These are phyloP conservation scores for Hippophae tibetana DNA, from an alignment of 306 rosid species.

Conservation along the genomic window DNA sequence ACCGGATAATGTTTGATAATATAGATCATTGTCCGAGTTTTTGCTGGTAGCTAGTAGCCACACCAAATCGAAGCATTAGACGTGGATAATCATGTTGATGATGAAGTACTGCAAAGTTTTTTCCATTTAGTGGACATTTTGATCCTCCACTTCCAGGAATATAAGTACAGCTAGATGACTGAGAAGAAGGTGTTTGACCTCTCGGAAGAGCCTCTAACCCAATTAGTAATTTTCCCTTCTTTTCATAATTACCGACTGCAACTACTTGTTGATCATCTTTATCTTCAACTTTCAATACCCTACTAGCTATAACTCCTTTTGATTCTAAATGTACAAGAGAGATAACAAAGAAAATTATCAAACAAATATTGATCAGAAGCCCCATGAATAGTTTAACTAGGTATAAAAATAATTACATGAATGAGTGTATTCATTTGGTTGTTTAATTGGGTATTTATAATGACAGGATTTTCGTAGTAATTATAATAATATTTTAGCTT, in stretches of 20 bases:
- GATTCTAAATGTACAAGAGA: constrained; percentile 29
- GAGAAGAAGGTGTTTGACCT: constrained; percentile 46
- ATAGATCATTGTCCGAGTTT: too few species aligned
- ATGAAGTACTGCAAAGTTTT: constrained; percentile 16
- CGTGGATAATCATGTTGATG: constrained; percentile 23
- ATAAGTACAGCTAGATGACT: constrained; percentile 60
- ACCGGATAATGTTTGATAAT: too few species aligned
- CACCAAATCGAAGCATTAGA: constrained; percentile 23
- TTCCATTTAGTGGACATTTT: constrained; percentile 40
- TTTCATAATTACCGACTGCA: neutral
- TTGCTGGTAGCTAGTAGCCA: constrained; percentile 16
- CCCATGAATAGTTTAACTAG: constrained; percentile 20
- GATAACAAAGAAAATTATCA: constrained; percentile 35
- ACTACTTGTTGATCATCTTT: neutral
- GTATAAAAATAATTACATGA: too few species aligned
- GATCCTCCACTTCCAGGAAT: constrained; percentile 57
- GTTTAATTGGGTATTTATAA: too few species aligned
- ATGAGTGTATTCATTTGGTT: too few species aligned
- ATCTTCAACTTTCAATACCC: constrained; percentile 20
- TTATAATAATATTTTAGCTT: too few species aligned
- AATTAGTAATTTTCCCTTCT: constrained; percentile 4
- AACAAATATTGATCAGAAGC: constrained; percentile 11
- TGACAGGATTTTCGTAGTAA: too few species aligned
- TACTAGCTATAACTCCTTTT: constrained; percentile 34
- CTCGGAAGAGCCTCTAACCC: constrained; percentile 43